Evolutionary conservation across 2,329 filamentous ascomycete genomes (phyloP), one percentile per base, ranked within the genome.

Genomic region (Beauveria sp.): DNA sequence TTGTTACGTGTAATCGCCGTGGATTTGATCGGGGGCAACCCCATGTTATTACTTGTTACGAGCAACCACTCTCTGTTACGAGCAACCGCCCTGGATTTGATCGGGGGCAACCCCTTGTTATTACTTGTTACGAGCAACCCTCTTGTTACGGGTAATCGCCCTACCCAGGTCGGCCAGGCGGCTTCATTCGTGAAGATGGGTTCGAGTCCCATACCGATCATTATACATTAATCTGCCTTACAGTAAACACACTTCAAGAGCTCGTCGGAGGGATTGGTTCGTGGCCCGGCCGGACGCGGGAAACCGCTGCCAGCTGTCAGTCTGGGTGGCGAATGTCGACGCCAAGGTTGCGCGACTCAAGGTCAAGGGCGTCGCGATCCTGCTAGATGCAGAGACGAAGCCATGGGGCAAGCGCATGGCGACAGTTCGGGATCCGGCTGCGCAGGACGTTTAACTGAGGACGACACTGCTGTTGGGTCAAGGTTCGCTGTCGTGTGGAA

Each of bases 371-470:
- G 63, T 66, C 30, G 57, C 49, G 14, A 62, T 65, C 38, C 5
- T 62, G 40, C 58, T 43, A 3, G 58, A 56, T 18, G 59, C 63
- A 18, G 52, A 61, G 53, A 52, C 51, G 42, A 65, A 63, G 59
- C 63, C 61, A 2, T 65, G 62, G 61, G 62, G 62, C 2, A 50
- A 62, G 61, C 50, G 53, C 6, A 54, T 54, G 5, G 63, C 60
- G n/a, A 62, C 62, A 1, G 64, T 64, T 63, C 56, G 63, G 55
- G 61, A 65, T 45, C 64, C 64, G 34, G 52, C 61, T 58, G 62
- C 64, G 42, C 52, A 65, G 34, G 60, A 62, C 3, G 57, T 61
- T 7, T 38, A 34, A 34, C 0, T 12, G 10, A 38, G 34, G 34
- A 38, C 34, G 34, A 38, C 12, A 14, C 12, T 38, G 5, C 34